These are phyloP conservation scores for Exophiala alcalophila DNA, from an alignment of 2,329 filamentous ascomycete genomes.

Conservation along the genomic window DNA sequence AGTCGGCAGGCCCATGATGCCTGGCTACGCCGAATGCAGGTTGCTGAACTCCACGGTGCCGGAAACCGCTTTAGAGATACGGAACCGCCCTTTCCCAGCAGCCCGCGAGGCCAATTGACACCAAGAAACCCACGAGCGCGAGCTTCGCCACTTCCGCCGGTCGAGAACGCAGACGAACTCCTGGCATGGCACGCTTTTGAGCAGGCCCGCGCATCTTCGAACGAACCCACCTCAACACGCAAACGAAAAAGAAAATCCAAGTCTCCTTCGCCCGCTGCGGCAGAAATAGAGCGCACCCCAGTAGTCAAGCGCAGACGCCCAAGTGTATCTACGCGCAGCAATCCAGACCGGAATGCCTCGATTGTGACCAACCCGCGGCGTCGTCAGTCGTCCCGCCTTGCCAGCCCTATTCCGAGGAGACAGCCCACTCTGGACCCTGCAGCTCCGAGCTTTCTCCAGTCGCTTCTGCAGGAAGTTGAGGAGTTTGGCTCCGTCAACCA, in stretches of 20 bases:
- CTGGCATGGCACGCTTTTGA: constrained; percentile 90
- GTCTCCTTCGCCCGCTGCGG: constrained; percentile 67
- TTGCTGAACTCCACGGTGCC: constrained; percentile 71
- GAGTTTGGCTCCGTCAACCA: constrained; percentile 45
- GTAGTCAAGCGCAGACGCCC: constrained; percentile 27
- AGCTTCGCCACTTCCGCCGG: constrained; percentile 48
- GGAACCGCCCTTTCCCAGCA: constrained; percentile 53
- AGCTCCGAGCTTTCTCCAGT: constrained; percentile 78
- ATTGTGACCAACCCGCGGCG: constrained; percentile 21
- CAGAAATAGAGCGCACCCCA: constrained; percentile 37
- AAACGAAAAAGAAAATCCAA: constrained; percentile 75
- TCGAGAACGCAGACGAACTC: constrained; percentile 75
- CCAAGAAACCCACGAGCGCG: constrained; percentile 42
- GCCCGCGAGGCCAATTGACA: constrained; percentile 24
- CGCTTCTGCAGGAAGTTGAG: constrained; percentile 84
- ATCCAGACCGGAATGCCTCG: constrained; percentile 13
- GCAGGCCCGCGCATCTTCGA: constrained; percentile 69
- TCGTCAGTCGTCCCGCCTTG: constrained; percentile 32
- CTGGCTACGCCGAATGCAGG: constrained; percentile 80
- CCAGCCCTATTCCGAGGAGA: constrained; percentile 16
- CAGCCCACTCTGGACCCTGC: constrained; percentile 37
- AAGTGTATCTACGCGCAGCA: constrained; percentile 17
- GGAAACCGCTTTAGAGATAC: constrained; percentile 71
- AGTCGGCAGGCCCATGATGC: constrained; percentile 60
- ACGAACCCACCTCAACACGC: constrained; percentile 45